phyloP scores from a whole-genome alignment of 768 basidiomycete species.

The Baorangia bicolor region DNA sequence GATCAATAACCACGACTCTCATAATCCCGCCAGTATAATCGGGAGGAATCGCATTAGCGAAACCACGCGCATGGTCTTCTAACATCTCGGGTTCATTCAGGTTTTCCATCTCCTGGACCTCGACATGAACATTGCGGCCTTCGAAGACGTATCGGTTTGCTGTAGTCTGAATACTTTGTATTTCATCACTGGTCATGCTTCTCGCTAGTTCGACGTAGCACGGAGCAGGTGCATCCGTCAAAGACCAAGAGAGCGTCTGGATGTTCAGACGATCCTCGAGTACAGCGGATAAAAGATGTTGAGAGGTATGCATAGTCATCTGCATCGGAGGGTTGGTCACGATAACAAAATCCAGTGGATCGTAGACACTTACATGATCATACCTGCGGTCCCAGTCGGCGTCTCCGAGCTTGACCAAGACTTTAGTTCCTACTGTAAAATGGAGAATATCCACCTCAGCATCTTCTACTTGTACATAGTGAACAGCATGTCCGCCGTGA shows the following conservation, averaged over 20 bases:
- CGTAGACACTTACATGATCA: conserved; percentile 59
- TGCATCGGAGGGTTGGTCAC: conserved; percentile 25
- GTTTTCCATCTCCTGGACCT: conserved; percentile 65
- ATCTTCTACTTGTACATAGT: conserved; percentile 54
- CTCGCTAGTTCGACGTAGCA: conserved; percentile 79
- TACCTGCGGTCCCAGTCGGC: conserved; percentile 63
- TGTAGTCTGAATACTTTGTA: conserved; percentile 55
- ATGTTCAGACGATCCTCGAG: conserved; percentile 62
- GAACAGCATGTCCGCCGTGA: conserved; percentile 71
- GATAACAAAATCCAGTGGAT: neutral
- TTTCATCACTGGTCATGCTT: conserved; percentile 62
- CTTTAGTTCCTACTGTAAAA: conserved; percentile 51
- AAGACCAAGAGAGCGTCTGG: conserved; percentile 81
- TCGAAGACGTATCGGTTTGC: conserved; percentile 70
- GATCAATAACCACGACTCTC: conserved; percentile 81
- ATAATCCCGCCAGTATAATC: conserved; percentile 78
- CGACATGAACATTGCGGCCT: conserved; percentile 65
- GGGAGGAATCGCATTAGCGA: conserved; percentile 57
- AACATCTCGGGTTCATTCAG: conserved; percentile 33
- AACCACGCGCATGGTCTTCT: conserved; percentile 48
- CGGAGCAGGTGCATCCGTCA: conserved; percentile 63
- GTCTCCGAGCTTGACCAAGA: conserved; percentile 54
- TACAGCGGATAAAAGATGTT: conserved; percentile 81
- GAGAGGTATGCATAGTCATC: conserved; percentile 86
- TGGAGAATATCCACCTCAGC: conserved; percentile 42